Base-by-base conservation (phyloP, 2,329 filamentous ascomycete species). In the Aaosphaeria pasadenensis region DNA sequence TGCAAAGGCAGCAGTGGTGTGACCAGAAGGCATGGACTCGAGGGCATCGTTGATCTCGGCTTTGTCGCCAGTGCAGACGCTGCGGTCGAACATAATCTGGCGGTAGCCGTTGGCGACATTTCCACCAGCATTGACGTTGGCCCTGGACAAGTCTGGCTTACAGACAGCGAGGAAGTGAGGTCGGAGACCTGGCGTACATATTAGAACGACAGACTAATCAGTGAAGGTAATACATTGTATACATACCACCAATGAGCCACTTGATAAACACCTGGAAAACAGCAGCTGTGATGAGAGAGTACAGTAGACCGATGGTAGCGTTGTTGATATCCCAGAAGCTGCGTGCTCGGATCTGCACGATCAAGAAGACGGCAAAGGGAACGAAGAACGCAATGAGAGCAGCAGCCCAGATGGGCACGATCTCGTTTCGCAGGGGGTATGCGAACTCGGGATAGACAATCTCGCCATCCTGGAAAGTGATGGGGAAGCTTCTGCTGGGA, bases 261-360 rank as follows among this genome's bases (percentile, higher is more conserved):
- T 90, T 90, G 64, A 89, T 59, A 61, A 89, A 85, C 55, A 89
- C 86, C 61, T 90, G 87, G 72, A 90, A 88, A 43, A 89, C 81
- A n/a, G 85, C 83, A 4, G 84, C 84, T 5, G 78, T 75, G 69
- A 89, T 87, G 53, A 89, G 77, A 1, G 81, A 77, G 74, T 89
- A 89, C 0, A 89, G 70, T 0, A 89, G 78, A 11, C 86, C 87
- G 42, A 88, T 77, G 43, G 84, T 67, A 40, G 80, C 86, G 63
- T 89, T 89, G 74, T 89, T 89, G 60, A 83, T 73, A 49, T 74
- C 72, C 71, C 71, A 74, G 63, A 75, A 75, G 49, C 65, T 70
- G 46, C 72, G 67, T 30, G 88, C 76, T 43, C 85, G 81, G 56
- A 89, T 78, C 67, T 89, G 86, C 71, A 84, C 79, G 46, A 84